Evolutionary conservation across 169 alveolate genomes (phyloP), one percentile per base, ranked within the genome.

Genomic region (Toxoplasma gondii): DNA sequence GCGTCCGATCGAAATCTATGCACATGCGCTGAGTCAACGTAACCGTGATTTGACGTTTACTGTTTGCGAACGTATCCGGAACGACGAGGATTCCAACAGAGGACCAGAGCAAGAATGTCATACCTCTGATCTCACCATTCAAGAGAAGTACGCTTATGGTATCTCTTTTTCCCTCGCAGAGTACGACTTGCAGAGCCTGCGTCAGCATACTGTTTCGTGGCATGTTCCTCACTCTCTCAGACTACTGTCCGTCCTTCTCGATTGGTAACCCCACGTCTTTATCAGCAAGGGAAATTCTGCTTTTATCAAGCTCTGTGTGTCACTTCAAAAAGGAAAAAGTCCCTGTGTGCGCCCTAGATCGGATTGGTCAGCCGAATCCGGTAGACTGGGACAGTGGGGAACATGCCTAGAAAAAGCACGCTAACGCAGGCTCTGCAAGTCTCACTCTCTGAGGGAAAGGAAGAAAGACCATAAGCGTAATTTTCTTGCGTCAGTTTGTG

Each of bases 151-250:
- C 53, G 22, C 58, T 69, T 12, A 96, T 10, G 27, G 83, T 74
- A 39, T 95, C 97, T 22, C n/a, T 80, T 0, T 67, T 70, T n/a
- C 64, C 58, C 92, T 93, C 95, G 88, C 22, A 64, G 24, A 93
- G 81, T 4, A 94, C 86, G 4, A 88, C 92, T 67, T 91, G 88
- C 78, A 95, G 36, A 0, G 96, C 96, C 80, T 87, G 92, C 0
- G 95, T 96, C 43, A 93, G 91, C 22, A 96, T 95, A 80, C 94
- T 90, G 39, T 93, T 95, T 34, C 97, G 95, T 94, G 94, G 24
- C n/a, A 44, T 41, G 74, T 64, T 64, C 34, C 74, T 12, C 24
- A 64, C 4, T 19, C 7, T 31, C n/a, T 27, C 74, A 27, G n/a
- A 64, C 22, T 7, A 64, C 29, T 1, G 74, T 16, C 7, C 1